These are phyloP conservation scores for Collybiopsis luxurians DNA, from an alignment of 768 basidiomycete species.

Conservation along the genomic window DNA sequence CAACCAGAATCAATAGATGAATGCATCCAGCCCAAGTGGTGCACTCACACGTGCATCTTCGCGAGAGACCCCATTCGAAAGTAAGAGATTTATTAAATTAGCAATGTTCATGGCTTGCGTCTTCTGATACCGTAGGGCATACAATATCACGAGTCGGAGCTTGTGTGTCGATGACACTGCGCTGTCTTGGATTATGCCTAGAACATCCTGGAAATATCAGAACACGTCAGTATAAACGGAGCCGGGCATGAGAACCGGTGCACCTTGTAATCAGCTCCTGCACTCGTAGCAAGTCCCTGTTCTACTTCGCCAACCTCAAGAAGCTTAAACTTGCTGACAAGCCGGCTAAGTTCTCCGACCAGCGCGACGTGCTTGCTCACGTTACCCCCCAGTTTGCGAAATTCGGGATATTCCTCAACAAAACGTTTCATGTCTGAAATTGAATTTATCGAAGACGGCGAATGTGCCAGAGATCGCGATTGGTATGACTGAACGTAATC, in stretches of 20 bases:
- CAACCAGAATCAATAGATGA: conserved; percentile 8
- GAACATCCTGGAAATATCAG: conserved; percentile 59
- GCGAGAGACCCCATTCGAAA: conserved; percentile 71
- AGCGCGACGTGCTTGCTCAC: conserved; percentile 98
- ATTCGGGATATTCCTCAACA: conserved; percentile 98
- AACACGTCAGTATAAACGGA: neutral
- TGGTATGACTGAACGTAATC: conserved; percentile 94
- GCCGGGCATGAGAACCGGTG: conserved; percentile 14
- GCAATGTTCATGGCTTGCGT: conserved; percentile 79
- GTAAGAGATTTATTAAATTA: conserved; percentile 67
- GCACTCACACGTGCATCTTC: conserved; percentile 70
- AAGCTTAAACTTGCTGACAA: conserved; percentile 83
- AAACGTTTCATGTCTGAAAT: conserved; percentile 96
- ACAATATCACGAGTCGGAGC: conserved; percentile 86
- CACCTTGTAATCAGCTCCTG: conserved; percentile 87
- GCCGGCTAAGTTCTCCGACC: conserved; percentile 91
- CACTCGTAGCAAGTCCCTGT: conserved; percentile 91
- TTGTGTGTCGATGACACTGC: conserved; percentile 77
- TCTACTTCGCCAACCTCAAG: conserved; percentile 93
- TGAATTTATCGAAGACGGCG: conserved; percentile 83
- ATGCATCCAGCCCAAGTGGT: neutral
- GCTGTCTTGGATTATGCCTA: conserved; percentile 68
- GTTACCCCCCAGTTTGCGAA: conserved; percentile 93
- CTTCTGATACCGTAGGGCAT: conserved; percentile 94
- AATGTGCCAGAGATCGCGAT: conserved; percentile 72